A percentile compares a stretch with the other conserved stretches of the same genome.
Evolutionary conservation across 331 rosid genomes (phyloP).

Genomic region (Rhamnella rubrinervis): DNA sequence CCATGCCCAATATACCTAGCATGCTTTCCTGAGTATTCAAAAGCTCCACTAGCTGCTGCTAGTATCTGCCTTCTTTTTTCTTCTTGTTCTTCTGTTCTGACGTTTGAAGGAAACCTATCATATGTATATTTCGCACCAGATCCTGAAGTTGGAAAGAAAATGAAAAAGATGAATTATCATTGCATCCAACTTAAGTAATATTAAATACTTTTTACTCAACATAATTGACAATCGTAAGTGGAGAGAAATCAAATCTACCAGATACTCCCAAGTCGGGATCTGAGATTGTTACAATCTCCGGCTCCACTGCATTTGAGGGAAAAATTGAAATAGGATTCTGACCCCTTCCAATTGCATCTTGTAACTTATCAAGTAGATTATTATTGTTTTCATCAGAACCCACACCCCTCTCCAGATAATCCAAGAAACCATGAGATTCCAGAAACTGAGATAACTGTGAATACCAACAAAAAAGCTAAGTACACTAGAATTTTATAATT

Average conservation of each 20-base stretch:
- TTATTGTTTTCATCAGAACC: constrained; percentile 76
- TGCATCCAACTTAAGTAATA: background rate
- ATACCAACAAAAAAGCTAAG: constrained; percentile 28
- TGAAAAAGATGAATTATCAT: constrained; percentile 10
- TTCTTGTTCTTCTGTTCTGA: constrained; percentile 82
- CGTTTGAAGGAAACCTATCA: constrained; percentile 83
- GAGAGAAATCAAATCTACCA: constrained; percentile 46
- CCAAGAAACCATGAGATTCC: constrained; percentile 92
- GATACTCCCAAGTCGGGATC: constrained; percentile 71
- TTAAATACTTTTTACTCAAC: background rate
- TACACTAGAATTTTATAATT: constrained; percentile 10
- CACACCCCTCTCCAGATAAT: constrained; percentile 82
- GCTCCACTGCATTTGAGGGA: constrained; percentile 63
- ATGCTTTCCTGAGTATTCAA: constrained; percentile 75
- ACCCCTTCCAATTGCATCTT: constrained; percentile 98
- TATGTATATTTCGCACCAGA: constrained; percentile 76
- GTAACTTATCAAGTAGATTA: constrained; percentile 90
- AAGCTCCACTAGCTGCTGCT: constrained; percentile 76
- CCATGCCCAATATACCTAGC: constrained; percentile 53
- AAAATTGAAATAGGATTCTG: constrained; percentile 89
- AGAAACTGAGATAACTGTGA: constrained; percentile 79
- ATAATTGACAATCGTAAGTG: constrained; percentile 9
- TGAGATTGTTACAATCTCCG: constrained; percentile 88
- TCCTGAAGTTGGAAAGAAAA: constrained; percentile 45
- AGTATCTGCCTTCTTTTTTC: constrained; percentile 91